Conservation (phyloP, 805 yeast genomes). For the Hanseniaspora osmophila region DNA sequence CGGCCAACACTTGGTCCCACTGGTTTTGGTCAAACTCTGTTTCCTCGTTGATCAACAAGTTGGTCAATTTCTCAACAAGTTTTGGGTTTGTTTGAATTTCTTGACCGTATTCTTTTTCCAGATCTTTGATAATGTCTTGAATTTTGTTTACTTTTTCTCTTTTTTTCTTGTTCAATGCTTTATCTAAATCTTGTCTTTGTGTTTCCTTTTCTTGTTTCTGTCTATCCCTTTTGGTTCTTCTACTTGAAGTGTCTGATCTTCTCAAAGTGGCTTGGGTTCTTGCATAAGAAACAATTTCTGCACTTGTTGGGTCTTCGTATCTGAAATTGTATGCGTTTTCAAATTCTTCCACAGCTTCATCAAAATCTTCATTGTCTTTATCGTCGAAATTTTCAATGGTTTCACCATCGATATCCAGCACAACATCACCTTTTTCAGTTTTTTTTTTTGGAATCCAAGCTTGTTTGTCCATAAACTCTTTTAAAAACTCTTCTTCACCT, state of each 20-base stretch:
- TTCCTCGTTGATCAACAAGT: constrained; percentile 68
- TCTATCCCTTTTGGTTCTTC: constrained; percentile 73
- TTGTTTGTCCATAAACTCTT: constrained; percentile 55
- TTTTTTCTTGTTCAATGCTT: constrained; percentile 54
- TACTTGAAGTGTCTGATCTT: constrained; percentile 55
- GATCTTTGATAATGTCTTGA: constrained; percentile 41
- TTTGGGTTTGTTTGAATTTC: constrained; percentile 33
- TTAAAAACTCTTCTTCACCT: constrained; percentile 56
- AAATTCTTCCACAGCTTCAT: constrained; percentile 78
- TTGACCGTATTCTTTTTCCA: constrained; percentile 30
- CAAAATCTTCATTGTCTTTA: constrained; percentile 73
- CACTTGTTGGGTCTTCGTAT: constrained; percentile 81
- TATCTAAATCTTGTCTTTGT: constrained; percentile 42
- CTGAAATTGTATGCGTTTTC: constrained; percentile 91
- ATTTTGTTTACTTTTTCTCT: constrained; percentile 57
- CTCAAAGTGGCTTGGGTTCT: constrained; percentile 87
- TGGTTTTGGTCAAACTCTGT: constrained; percentile 83
- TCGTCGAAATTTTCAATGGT: constrained; percentile 21
- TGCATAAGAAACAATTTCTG: constrained; percentile 87
- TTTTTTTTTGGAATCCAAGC: constrained; percentile 81
- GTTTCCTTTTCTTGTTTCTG: constrained; percentile 39
- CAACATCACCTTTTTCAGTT: constrained; percentile 22
- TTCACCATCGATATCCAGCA: constrained; percentile 30
- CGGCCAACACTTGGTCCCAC: constrained; percentile 80
- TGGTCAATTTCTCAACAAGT: constrained; percentile 54